These are phyloP conservation scores for Acarospora socialis DNA, from an alignment of 2,329 filamentous ascomycete species.

Conservation along the genomic window DNA sequence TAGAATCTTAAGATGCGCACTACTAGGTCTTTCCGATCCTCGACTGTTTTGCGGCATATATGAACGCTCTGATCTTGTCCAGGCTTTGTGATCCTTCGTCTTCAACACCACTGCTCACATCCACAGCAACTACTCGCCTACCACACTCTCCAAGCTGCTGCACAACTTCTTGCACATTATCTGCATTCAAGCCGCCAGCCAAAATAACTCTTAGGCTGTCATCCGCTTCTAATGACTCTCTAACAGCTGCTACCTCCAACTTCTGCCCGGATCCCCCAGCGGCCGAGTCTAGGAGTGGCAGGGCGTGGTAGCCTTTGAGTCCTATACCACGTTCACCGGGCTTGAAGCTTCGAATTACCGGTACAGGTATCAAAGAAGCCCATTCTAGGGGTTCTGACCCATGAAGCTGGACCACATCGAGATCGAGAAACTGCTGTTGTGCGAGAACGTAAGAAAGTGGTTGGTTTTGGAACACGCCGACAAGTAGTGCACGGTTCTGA, in stretches of 20 bases:
- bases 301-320: slow-evolving; percentile 62
- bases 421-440: slow-evolving; percentile 57
- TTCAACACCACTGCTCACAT: slow-evolving; percentile 92
- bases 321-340: slow-evolving; percentile 60
- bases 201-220: slow-evolving; percentile 60
- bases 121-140: slow-evolving; percentile 61
- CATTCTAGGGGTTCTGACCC: slow-evolving; percentile 87
- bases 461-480: slow-evolving; percentile 90
- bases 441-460: slow-evolving; percentile 67
- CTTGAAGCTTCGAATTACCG: slow-evolving; percentile 75
- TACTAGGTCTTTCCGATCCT: too few species aligned
- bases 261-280: slow-evolving; percentile 67
- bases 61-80: slow-evolving; percentile 66
- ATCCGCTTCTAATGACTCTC: slow-evolving; percentile 50
- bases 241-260: slow-evolving; percentile 58
- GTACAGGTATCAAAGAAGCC: slow-evolving; percentile 77
- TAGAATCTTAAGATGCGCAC: not conserved
- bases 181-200: slow-evolving; percentile 69
- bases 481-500: slow-evolving; percentile 57
- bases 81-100: slow-evolving; percentile 66
- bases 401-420: slow-evolving; percentile 88
- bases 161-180: slow-evolving; percentile 60
- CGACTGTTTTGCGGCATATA: slow-evolving; percentile 64
- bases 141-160: slow-evolving; percentile 45
- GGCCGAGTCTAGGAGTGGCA: slow-evolving; percentile 78